Base-by-base conservation (phyloP, 306 rosid genomes). In the Mimosa pudica region DNA sequence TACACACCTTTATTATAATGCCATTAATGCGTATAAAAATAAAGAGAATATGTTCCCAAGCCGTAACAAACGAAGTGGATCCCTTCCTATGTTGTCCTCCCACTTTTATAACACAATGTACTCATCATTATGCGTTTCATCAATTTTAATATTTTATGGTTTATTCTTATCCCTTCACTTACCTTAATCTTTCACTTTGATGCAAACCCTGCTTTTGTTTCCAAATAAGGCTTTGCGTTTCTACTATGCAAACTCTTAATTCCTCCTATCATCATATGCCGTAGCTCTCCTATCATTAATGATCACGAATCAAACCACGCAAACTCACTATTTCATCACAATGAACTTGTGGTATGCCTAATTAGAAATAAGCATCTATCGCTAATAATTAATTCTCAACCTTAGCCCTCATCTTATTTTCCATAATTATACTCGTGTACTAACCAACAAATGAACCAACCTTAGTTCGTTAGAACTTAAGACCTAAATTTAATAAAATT, bases 11-110 rank as follows among this genome's bases (percentile, higher is more conserved):
- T 9, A 48, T 12, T 48, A 48, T 45, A 45, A 2, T 45, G 4
- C n/a, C n/a, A n/a, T n/a, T 66, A 79, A 81, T 73, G 66, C 76
- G 46, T 70, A 87, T 77, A 24, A 58, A 87, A 88, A 80, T 84
- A 83, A n/a, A 66, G 60, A 47, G 82, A 88, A 82, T 72, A 64
- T 81, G 7, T 72, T 82, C 71, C 91, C 87, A 55, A 63, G 85
- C 80, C 97, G 94, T 72, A 89, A 92, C 82, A 33, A 49, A 65
- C 11, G 30, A 49, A 54, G 79, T 12, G 78, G 73, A 84, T 82
- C 80, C 81, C 78, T 84, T 81, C 81, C 78, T 84, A 49, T 79
- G 85, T 81, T 75, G 75, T 71, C n/a, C 70, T 92, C 76, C 94
- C 87, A 81, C 78, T 79, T 58, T 51, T 70, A 82, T 48, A 48